Percentiles rank a stretch among this genome's conserved stretches.
These are phyloP conservation scores for Magnusiomyces fungicola DNA, from an alignment of 1,139 yeast genomes.

Conservation along the genomic window DNA sequence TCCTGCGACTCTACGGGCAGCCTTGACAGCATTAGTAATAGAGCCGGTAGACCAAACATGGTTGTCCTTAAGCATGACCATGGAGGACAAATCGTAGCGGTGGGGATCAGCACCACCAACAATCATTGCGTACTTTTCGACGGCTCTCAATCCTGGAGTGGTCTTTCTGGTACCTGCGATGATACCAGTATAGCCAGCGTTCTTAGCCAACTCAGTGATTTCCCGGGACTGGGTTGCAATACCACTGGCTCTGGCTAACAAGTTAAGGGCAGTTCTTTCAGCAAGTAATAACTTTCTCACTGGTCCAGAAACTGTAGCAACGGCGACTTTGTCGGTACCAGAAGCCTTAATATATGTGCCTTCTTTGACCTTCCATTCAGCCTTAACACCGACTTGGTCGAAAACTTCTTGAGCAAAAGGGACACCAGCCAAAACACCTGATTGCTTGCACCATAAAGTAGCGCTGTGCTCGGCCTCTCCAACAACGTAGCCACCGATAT, in stretches of 20 bases:
- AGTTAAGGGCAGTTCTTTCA: slow-evolving; percentile 79
- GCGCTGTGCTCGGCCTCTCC: slow-evolving; percentile 69
- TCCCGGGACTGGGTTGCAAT: slow-evolving; percentile 67
- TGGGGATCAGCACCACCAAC: slow-evolving; percentile 95
- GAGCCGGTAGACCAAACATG: slow-evolving; percentile 92
- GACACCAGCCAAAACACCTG: slow-evolving; percentile 77
- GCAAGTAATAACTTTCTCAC: slow-evolving; percentile 72
- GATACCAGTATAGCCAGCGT: slow-evolving; percentile 68
- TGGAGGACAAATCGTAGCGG: slow-evolving; percentile 81
- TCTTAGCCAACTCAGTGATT: slow-evolving; percentile 55
- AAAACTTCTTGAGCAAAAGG: slow-evolving; percentile 88
- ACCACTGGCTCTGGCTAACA: slow-evolving; percentile 79
- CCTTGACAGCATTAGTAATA: slow-evolving; percentile 70
- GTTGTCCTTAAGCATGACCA: slow-evolving; percentile 96
- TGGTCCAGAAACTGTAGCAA: slow-evolving; percentile 73
- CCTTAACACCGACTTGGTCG: slow-evolving; percentile 60
- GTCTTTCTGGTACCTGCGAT: slow-evolving; percentile 98
- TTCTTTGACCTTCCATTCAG: slow-evolving; percentile 67
- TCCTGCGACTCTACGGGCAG: slow-evolving; percentile 78
- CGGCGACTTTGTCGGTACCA: slow-evolving; percentile 52
- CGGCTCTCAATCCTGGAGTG: slow-evolving; percentile 85
- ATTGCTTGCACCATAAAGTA: slow-evolving; percentile 70
- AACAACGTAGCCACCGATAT: slow-evolving; percentile 92
- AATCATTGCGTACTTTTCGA: slow-evolving; percentile 90
- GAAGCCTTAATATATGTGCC: slow-evolving; percentile 45